Evolutionary conservation across 441 rosid genomes (phyloP).

Genomic region (Pelargonium cotyledonis): DNA sequence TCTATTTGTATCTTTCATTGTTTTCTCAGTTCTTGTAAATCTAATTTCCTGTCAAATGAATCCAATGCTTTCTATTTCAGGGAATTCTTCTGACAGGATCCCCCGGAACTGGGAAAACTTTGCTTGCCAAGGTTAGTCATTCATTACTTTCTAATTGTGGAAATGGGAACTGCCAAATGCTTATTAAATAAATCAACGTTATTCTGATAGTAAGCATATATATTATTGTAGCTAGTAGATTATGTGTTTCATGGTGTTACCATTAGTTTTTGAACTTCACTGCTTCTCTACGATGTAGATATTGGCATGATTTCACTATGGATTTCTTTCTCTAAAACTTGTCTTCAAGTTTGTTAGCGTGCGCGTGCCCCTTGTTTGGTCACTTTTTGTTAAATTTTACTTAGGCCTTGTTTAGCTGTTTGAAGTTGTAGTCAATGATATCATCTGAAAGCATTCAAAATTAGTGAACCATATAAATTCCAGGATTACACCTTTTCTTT

Average conservation of each 20-base stretch:
- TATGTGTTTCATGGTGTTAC: background rate
- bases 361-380: background rate
- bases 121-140: slow-evolving; percentile 78
- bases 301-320: no score
- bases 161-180: background rate
- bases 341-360: background rate
- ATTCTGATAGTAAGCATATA: background rate
- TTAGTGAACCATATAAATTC: background rate
- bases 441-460: no score
- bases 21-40: background rate
- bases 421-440: background rate
- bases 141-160: background rate
- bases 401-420: background rate
- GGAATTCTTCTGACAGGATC: slow-evolving; percentile 98
- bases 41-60: slow-evolving; percentile 5
- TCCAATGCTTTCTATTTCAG: slow-evolving; percentile 34
- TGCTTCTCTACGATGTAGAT: no score
- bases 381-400: background rate
- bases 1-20: background rate
- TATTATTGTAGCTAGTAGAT: no score
- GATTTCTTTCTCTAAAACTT: background rate
- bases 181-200: background rate
- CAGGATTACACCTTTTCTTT: background rate
- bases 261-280: background rate
- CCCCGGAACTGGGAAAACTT: slow-evolving; percentile 98